Conservation (phyloP, 129 eudicot genomes). For the Apium graveolens region DNA sequence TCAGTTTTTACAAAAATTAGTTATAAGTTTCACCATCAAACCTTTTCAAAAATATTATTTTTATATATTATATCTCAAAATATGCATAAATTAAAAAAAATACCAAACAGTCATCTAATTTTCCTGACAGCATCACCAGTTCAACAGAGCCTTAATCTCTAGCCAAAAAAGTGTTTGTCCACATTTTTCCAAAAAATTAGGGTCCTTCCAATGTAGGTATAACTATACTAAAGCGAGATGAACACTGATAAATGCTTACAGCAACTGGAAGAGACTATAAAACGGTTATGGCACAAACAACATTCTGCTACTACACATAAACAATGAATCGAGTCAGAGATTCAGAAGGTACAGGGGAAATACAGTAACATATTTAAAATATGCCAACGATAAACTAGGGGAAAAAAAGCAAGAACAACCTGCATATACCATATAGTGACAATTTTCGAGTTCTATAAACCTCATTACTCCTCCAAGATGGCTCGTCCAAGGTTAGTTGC, state of each 20-base stretch:
- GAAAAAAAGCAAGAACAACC: too few species aligned
- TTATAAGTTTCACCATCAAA: too few species aligned
- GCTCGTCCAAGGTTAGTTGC: constrained; percentile 93
- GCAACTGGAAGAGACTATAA: background rate
- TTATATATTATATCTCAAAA: too few species aligned
- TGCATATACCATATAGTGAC: background rate
- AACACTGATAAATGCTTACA: too few species aligned
- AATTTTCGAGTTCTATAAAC: background rate
- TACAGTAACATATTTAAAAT: background rate
- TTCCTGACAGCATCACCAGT: too few species aligned
- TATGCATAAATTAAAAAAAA: too few species aligned
- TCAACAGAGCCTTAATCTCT: too few species aligned
- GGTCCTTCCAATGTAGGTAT: background rate
- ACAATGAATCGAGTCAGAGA: background rate
- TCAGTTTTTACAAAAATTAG: too few species aligned
- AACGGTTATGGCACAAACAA: background rate
- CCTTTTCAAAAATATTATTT: too few species aligned
- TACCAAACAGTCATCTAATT: too few species aligned
- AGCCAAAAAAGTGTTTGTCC: too few species aligned
- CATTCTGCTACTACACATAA: background rate
- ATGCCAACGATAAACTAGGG: background rate
- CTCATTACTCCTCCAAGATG: constrained; percentile 56
- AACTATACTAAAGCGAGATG: too few species aligned
- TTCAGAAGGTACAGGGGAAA: background rate
- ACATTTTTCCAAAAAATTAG: background rate